These are phyloP conservation scores for Ananas comosus DNA, from an alignment of 176 grass and related monocot genomes.

Conservation along the genomic window DNA sequence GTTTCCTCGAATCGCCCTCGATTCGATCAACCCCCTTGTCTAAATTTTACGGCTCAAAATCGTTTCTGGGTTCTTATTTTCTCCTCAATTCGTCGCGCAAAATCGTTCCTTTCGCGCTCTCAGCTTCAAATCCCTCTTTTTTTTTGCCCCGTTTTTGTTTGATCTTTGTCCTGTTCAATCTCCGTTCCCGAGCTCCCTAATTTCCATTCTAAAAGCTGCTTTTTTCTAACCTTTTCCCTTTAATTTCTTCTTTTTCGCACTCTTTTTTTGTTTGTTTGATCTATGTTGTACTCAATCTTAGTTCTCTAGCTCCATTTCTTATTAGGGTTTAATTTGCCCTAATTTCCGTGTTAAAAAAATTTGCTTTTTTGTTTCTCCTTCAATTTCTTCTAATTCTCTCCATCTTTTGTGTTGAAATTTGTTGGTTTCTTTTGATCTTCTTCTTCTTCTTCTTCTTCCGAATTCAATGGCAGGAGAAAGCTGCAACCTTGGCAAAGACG, in stretches of 20 bases:
- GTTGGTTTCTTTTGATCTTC: background rate
- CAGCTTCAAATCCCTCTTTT: background rate
- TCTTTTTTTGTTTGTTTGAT: background rate
- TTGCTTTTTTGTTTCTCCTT: background rate
- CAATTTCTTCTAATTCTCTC: background rate
- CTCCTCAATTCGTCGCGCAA: background rate
- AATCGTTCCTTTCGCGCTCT: background rate
- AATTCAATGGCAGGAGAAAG: constrained; percentile 42
- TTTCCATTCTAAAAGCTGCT: background rate
- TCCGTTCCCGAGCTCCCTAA: too few species aligned
- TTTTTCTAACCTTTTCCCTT: background rate
- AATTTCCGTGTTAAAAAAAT: too few species aligned
- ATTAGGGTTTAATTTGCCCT: too few species aligned
- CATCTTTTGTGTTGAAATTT: too few species aligned
- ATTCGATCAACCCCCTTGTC: background rate
- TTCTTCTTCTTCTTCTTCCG: background rate
- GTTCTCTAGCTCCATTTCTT: too few species aligned
- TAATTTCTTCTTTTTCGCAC: background rate
- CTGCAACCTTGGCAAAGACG: constrained; percentile 43
- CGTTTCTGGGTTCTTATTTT: too few species aligned
- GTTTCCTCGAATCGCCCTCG: background rate
- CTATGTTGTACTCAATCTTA: background rate
- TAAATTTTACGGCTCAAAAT: background rate
- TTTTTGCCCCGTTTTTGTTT: too few species aligned
- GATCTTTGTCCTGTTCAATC: too few species aligned